Evolutionary conservation across 192 early-diverging fungal genomes (phyloP).

Genomic region (Irineochytrium annulatum): DNA sequence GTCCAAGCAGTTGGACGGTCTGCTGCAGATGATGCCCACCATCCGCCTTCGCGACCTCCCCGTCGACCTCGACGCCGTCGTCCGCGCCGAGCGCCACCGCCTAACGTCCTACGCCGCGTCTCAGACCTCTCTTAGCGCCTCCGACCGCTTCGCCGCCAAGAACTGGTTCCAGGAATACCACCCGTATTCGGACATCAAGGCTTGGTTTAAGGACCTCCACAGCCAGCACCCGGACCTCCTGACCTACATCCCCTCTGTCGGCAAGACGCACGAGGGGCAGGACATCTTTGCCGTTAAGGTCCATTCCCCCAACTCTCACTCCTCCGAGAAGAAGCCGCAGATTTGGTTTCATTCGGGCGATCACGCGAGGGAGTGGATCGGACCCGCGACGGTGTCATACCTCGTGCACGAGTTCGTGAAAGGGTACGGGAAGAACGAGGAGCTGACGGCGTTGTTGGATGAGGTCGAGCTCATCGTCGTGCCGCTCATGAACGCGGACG

Average conservation of each 20-base stretch:
- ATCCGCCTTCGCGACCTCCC: neutral
- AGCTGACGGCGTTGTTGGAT: slow-evolving; percentile 33
- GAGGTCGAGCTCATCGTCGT: slow-evolving; percentile 50
- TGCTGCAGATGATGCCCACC: no score
- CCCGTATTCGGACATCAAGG: slow-evolving; percentile 38
- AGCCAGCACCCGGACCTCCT: slow-evolving; percentile 43
- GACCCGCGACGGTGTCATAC: slow-evolving; percentile 44
- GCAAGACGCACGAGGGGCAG: slow-evolving; percentile 48
- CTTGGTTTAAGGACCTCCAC: slow-evolving; percentile 45
- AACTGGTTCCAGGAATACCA: slow-evolving; percentile 51
- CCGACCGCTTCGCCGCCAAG: no score
- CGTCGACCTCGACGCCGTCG: neutral
- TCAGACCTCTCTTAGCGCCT: no score
- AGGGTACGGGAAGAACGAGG: slow-evolving; percentile 34
- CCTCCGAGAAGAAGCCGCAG: slow-evolving; percentile 30
- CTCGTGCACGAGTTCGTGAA: slow-evolving; percentile 37
- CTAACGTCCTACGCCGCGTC: no score
- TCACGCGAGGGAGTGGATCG: slow-evolving; percentile 62
- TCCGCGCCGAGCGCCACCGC: neutral
- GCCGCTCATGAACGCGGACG: slow-evolving; percentile 57
- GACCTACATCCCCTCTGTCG: slow-evolving; percentile 54
- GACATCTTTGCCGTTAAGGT: slow-evolving; percentile 60
- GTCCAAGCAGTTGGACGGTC: no score
- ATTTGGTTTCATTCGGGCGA: slow-evolving; percentile 37
- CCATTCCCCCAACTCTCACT: no score